Base-by-base conservation (phyloP, 116 monocot species). In the Zostera marina region DNA sequence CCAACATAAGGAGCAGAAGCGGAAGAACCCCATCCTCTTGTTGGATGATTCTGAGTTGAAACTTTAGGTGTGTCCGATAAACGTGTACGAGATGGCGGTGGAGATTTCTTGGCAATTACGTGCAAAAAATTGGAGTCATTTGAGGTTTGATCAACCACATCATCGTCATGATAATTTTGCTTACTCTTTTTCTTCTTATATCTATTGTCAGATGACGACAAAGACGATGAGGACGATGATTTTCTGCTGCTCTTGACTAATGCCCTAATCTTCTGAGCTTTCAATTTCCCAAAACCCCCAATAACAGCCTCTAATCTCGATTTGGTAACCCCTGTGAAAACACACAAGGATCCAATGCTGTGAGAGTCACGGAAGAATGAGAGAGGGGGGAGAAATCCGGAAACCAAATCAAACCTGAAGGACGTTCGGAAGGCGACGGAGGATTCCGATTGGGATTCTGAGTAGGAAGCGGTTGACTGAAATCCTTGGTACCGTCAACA, bases 281-380 rank as follows among this genome's bases (percentile, higher is more conserved):
- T 81, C 42, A 91, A 69, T 61, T 76, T 81, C 39, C 66, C 74
- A 63, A 91, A 91, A 65, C 60, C 66, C 62, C 70, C 61, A 63
- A 60, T 32, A 47, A 64, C 56, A 40, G 19, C 38, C 11, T 38
- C 38, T 12, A 15, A 39, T 14, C 15, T 56, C 38, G 56, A 40
- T 39, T 19, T 26, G 41, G 15, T 39, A 17, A 24, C 54, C 16
- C 49, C 49, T 51, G 49, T 19, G 20, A 16, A 32, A 32, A 51
- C 20, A 21, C 49, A 9, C 49, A 51, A 32, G 32, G 19, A 51
- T 21, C 16, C 9, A 51, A 51, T 51, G 15, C 8, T 19, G 20
- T 51, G 20, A 51, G 20, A 51, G 8, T 13, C 32, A 2, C 32
- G 5, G 52, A 63, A 10, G 56, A 59, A 41, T 41, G 26, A 42